phyloP scores from a whole-genome alignment of 495 filamentous ascomycete genomes.

The Annulohypoxylon maeteangense region DNA sequence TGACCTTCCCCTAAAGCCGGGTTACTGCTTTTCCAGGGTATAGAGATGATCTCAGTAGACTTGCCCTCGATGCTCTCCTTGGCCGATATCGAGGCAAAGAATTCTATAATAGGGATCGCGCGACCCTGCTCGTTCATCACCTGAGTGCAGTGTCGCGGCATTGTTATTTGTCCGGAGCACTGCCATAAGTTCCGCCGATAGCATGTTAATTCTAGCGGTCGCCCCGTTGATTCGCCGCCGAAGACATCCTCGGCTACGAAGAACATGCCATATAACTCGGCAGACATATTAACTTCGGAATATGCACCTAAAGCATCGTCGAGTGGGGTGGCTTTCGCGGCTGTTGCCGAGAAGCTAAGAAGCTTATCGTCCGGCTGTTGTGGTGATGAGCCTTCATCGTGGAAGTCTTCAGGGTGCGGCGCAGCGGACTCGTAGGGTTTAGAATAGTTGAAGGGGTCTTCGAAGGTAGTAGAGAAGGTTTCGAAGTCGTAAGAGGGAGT shows the following conservation, averaged over 20 bases:
- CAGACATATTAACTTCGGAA: constrained; percentile 74
- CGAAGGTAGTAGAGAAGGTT: constrained; percentile 67
- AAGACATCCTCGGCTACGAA: constrained; percentile 83
- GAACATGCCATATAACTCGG: constrained; percentile 95
- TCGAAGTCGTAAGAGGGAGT: constrained; percentile 67
- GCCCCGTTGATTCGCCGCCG: constrained; percentile 57
- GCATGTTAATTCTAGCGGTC: constrained; percentile 87
- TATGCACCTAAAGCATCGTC: constrained; percentile 64
- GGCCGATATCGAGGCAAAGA: constrained; percentile 83
- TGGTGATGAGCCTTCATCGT: constrained; percentile 48
- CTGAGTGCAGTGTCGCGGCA: constrained; percentile 76
- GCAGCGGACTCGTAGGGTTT: constrained; percentile 61
- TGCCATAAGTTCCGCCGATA: constrained; percentile 93
- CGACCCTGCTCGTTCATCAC: constrained; percentile 83
- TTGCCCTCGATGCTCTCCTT: constrained; percentile 93
- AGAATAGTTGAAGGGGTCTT: constrained; percentile 72
- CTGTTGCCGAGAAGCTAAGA: constrained; percentile 78
- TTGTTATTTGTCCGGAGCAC: constrained; percentile 82
- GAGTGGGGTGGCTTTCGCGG: constrained; percentile 73
- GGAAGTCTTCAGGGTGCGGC: constrained; percentile 42
- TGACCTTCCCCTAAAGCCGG: constrained; percentile 63
- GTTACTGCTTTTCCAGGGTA: constrained; percentile 89
- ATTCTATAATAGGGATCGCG: constrained; percentile 75
- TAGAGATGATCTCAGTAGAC: constrained; percentile 87
- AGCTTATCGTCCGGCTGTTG: constrained; percentile 79